Conservation (phyloP, 805 yeast species). For the Candida cerambycidarum region DNA sequence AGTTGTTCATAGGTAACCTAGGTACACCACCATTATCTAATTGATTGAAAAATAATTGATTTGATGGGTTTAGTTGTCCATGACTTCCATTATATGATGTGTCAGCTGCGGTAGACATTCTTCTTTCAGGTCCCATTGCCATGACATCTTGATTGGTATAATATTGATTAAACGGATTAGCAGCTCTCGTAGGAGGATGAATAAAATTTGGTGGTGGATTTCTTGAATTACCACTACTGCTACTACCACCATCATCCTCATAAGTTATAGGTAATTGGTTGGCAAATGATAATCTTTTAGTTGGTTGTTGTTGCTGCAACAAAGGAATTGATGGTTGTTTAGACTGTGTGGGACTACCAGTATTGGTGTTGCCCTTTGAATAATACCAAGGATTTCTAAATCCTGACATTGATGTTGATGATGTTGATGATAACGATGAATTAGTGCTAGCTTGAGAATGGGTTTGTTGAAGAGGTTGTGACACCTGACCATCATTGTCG, state of each 20-base stretch:
- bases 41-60: slow-evolving; percentile 4
- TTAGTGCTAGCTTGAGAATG: background rate
- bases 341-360: slow-evolving; percentile 23
- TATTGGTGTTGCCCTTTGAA: slow-evolving; percentile 15
- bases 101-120: slow-evolving; percentile 17
- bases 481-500: background rate
- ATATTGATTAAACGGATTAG: slow-evolving; percentile 45
- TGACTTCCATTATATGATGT: slow-evolving; percentile 1
- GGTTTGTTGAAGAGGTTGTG: slow-evolving; percentile 10
- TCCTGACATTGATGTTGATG: slow-evolving; percentile 25
- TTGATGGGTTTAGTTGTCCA: background rate
- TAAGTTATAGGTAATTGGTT: slow-evolving; percentile 52
- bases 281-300: slow-evolving; percentile 35
- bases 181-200: slow-evolving; percentile 46
- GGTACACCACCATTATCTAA: background rate
- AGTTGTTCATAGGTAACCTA: background rate
- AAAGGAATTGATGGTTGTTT: slow-evolving; percentile 25
- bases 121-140: slow-evolving; percentile 20
- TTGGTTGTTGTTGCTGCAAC: slow-evolving; percentile 24
- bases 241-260: slow-evolving; percentile 35
- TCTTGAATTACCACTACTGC: slow-evolving; percentile 10
- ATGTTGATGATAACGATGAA: slow-evolving; percentile 8
- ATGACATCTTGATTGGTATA: slow-evolving; percentile 39
- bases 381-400: slow-evolving; percentile 48
- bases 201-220: slow-evolving; percentile 27